A percentile compares a stretch with the other conserved stretches of the same genome.
Evolutionary conservation across 2,329 filamentous ascomycete species (phyloP).

Genomic region (Cercospora sp.): DNA sequence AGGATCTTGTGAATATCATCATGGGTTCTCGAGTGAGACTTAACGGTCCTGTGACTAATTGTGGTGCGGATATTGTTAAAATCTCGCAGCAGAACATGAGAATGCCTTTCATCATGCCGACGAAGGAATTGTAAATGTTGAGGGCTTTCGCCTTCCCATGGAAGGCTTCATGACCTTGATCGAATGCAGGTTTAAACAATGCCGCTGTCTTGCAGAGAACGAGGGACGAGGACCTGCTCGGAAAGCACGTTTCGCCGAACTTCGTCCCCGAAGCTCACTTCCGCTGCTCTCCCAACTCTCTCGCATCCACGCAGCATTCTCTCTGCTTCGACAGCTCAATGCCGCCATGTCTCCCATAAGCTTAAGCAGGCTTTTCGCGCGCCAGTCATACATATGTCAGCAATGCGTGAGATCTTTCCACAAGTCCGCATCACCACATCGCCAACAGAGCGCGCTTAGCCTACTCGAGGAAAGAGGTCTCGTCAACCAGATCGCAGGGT

Average conservation of each 20-base stretch:
- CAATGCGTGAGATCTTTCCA: constrained; percentile 3
- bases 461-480: constrained; percentile 70
- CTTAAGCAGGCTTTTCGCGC: constrained; percentile 1
- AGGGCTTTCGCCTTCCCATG: too few relatives aligned
- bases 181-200: too few relatives aligned
- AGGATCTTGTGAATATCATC: background rate
- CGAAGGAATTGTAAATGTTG: too few relatives aligned
- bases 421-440: background rate
- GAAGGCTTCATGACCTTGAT: background rate
- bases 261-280: background rate
- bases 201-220: too few relatives aligned
- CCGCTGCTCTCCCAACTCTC: background rate
- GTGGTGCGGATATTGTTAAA: background rate
- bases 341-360: constrained; percentile 12
- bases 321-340: background rate
- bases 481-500: constrained; percentile 75
- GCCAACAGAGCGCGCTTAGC: constrained; percentile 49
- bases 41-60: background rate
- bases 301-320: background rate
- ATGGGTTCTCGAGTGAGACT: background rate
- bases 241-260: background rate
- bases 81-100: background rate
- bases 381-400: constrained; percentile 11
- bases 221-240: background rate
- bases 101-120: too few relatives aligned